Evolutionary conservation across 2,329 filamentous ascomycete genomes (phyloP), one percentile per base, ranked within the genome.

Genomic region (Fusarium sp.): DNA sequence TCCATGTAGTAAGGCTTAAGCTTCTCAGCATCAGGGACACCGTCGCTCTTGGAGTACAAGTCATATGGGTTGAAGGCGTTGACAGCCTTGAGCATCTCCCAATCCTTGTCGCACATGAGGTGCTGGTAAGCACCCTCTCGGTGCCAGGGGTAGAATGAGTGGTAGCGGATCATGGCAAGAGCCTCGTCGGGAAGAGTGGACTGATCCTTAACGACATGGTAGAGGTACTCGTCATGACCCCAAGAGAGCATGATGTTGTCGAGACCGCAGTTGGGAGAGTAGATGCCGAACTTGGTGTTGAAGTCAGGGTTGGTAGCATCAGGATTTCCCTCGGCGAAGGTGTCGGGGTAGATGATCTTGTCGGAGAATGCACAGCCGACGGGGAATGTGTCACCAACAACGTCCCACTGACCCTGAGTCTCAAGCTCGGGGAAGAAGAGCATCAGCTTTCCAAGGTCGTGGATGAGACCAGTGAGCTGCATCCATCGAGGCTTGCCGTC

Each of bases 71-170:
- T 97, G 82, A 97, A 97, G 1, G 92, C 93, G 80, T 89, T 87
- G 52, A 97, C 94, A 11, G 93, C 93, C 77, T 89, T 88, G 74
- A 97, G 83, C 90, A 97, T 94, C 75, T 87, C 86, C 79, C 91
- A 83, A 75, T 97, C 94, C 78, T 94, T 91, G 66, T 91, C 89
- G 79, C 91, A 87, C 94, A 97, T 97, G 80, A 97, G 87, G 81
- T 93, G 89, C 66, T 82, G 81, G 82, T 97, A 97, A 9, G 92
- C 94, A 58, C 91, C 91, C 79, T 91, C 90, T 66, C 86, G 89
- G 82, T 97, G 94, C 94, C 94, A 97, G 18, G 94, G 91, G 82
- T 97, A 97, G 83, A 97, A 97, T 8, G 90, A 93, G 83, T 97
- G 94, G 82, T 97, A 97, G 59, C 94, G 86, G 79, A 97, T 96